Conservation (phyloP, 2,329 filamentous ascomycete species). For the Ustulina deusta region DNA sequence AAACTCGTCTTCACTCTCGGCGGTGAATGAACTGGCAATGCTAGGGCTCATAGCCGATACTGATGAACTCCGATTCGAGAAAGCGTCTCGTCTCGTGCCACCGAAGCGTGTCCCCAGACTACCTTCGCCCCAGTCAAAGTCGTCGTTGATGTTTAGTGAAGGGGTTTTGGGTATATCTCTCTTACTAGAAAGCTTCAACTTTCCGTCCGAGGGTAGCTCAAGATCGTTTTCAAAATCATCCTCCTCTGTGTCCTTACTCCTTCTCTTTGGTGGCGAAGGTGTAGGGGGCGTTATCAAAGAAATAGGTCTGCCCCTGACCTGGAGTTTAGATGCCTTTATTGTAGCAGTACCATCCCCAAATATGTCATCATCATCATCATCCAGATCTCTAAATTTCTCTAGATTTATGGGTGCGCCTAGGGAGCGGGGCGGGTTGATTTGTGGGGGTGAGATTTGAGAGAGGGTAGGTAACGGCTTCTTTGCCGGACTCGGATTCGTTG, state of each 20-base stretch:
- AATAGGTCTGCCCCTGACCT: constrained; percentile 42
- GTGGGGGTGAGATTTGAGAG: constrained; percentile 48
- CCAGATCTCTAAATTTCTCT: constrained; percentile 72
- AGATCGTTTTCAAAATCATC: constrained; percentile 81
- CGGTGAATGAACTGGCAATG: constrained; percentile 88
- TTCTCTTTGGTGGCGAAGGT: constrained; percentile 65
- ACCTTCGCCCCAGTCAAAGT: constrained; percentile 94
- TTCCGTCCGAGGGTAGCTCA: constrained; percentile 75
- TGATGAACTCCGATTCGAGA: constrained; percentile 85
- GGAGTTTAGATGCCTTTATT: constrained; percentile 72
- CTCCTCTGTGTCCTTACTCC: constrained; percentile 60
- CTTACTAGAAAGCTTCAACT: constrained; percentile 72
- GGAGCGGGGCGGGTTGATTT: constrained; percentile 52
- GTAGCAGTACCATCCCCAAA: constrained; percentile 74
- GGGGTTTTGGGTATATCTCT: constrained; percentile 74
- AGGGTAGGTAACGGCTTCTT: constrained; percentile 52
- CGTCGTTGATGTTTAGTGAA: constrained; percentile 70
- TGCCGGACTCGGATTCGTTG: constrained; percentile 65
- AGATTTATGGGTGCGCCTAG: constrained; percentile 66
- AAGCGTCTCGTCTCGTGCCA: constrained; percentile 83
- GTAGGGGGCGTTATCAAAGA: constrained; percentile 68
- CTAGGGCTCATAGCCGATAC: constrained; percentile 92
- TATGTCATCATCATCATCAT: constrained; percentile 71
- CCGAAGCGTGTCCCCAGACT: constrained; percentile 92
- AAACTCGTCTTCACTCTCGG: constrained; percentile 93